phyloP scores from a whole-genome alignment of 2,329 filamentous ascomycete genomes.

The Nannizzia gypsea region DNA sequence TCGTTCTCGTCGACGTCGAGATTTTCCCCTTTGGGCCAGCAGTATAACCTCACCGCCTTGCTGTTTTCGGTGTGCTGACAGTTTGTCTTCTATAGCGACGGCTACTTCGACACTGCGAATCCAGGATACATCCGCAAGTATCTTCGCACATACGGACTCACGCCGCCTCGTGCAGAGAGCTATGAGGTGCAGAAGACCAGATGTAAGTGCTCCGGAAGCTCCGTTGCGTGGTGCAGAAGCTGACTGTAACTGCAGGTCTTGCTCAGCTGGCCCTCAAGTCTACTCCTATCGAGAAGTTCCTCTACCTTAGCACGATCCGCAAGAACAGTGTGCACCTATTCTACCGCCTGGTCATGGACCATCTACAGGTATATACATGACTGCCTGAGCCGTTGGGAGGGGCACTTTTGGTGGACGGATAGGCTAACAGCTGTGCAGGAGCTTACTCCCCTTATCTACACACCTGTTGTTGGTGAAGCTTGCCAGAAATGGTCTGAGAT shows the following conservation, averaged over 20 bases:
- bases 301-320: conserved; percentile 39
- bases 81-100: conserved; percentile 21
- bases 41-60: not conserved
- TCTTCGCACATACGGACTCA: conserved; percentile 40
- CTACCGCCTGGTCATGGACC: conserved; percentile 39
- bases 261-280: conserved; percentile 37
- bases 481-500: conserved; percentile 93
- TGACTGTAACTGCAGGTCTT: conserved; percentile 22
- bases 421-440: conserved; percentile 22
- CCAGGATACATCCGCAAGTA: conserved; percentile 41
- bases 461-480: conserved; percentile 65
- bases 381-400: not conserved
- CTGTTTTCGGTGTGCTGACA: not conserved
- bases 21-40: not conserved
- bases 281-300: conserved; percentile 39
- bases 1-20: not conserved
- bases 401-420: not conserved
- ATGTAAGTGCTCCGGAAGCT: conserved; percentile 22
- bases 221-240: not conserved
- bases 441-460: conserved; percentile 41
- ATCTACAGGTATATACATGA: conserved; percentile 29
- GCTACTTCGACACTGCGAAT: conserved; percentile 40
- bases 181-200: conserved; percentile 40
- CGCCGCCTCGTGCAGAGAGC: conserved; percentile 38
- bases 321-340: conserved; percentile 44